A percentile compares a stretch with the other conserved stretches of the same genome.
phyloP scores from a whole-genome alignment of 1,139 yeast genomes.

The Meyerozyma sp. region DNA sequence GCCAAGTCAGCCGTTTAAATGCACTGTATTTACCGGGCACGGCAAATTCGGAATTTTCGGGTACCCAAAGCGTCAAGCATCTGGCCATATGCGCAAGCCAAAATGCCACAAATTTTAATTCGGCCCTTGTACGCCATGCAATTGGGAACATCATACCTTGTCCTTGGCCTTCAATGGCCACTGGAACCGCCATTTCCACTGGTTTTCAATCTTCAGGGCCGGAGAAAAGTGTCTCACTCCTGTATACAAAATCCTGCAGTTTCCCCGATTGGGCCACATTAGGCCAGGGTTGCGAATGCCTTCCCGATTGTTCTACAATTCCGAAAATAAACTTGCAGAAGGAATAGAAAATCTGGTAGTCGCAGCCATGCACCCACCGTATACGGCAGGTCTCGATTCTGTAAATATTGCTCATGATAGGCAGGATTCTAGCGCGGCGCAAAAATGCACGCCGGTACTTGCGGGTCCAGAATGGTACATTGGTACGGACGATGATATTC shows the following conservation, averaged over 20 bases:
- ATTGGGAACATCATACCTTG: too few relatives aligned
- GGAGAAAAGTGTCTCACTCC: neutral
- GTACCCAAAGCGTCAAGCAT: neutral
- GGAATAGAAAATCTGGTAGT: neutral
- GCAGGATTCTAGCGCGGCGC: neutral
- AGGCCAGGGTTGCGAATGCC: neutral
- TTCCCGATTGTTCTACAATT: neutral
- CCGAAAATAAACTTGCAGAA: neutral
- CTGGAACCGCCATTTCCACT: too few relatives aligned
- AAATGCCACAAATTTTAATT: too few relatives aligned
- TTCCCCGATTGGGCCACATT: too few relatives aligned
- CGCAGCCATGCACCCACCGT: neutral
- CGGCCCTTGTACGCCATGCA: too few relatives aligned
- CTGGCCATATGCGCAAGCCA: neutral
- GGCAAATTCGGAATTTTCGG: neutral
- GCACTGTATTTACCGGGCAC: neutral
- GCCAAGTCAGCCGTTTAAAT: neutral
- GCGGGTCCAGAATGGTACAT: neutral
- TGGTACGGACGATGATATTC: neutral
- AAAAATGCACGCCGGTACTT: neutral
- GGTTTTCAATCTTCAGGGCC: too few relatives aligned
- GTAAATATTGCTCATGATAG: neutral
- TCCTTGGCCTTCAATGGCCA: too few relatives aligned
- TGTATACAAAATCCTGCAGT: too few relatives aligned
- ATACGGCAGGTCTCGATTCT: neutral